Conservation (phyloP, 2,329 filamentous ascomycete genomes). For the Trichophyton equinum region DNA sequence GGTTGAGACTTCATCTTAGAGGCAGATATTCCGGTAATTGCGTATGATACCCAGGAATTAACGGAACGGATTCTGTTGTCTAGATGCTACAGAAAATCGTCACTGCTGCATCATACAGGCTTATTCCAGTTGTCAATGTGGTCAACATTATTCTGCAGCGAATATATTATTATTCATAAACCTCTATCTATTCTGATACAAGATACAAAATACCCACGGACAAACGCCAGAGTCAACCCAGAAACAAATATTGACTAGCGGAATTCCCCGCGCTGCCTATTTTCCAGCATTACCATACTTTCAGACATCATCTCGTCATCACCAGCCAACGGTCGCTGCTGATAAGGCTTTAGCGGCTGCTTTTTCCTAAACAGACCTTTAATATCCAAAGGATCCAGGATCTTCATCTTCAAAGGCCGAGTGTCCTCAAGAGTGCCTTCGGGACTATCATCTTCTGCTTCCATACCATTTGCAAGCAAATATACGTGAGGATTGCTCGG, state of each 20-base stretch:
- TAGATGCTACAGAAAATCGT: too few species aligned
- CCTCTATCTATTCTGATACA: not conserved
- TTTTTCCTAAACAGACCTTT: slow-evolving; percentile 6
- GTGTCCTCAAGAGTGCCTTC: slow-evolving; percentile 6
- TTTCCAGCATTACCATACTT: not conserved
- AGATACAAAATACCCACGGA: not conserved
- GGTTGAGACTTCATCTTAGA: not conserved
- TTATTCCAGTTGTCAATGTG: too few species aligned
- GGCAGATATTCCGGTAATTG: too few species aligned
- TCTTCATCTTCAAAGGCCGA: slow-evolving; percentile 5
- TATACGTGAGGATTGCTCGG: slow-evolving; percentile 7
- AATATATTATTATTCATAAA: not conserved
- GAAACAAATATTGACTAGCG: not conserved
- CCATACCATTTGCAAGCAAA: slow-evolving; percentile 3
- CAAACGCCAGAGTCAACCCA: not conserved
- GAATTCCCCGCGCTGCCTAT: not conserved
- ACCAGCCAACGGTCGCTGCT: not conserved
- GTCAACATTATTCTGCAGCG: not conserved
- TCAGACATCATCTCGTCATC: slow-evolving; percentile 1
- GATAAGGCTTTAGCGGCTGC: not conserved
- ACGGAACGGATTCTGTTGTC: too few species aligned
- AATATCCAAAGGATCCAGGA: slow-evolving; percentile 9
- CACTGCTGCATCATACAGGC: too few species aligned
- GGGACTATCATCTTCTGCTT: slow-evolving; percentile 5
- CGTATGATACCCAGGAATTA: too few species aligned